These are phyloP conservation scores for Chrysopogon serrulatus DNA, from an alignment of 176 grass and related monocot genomes.

Conservation along the genomic window DNA sequence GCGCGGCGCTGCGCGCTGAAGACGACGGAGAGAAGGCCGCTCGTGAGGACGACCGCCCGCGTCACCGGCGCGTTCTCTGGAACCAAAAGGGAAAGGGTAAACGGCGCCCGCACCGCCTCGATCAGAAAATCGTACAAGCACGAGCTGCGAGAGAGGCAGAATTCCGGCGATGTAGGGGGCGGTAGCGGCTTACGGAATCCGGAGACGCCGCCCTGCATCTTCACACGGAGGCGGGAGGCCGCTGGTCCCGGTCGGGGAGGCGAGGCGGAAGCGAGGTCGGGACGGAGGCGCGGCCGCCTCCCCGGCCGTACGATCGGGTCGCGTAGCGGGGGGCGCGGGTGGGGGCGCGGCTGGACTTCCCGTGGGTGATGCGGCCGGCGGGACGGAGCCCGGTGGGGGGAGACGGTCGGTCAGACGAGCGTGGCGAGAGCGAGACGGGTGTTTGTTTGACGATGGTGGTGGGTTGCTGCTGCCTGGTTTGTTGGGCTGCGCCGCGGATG, in stretches of 20 bases:
- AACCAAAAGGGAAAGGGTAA: not conserved
- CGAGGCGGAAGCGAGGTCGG: not conserved
- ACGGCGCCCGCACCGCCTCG: not conserved
- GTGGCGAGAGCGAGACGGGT: not conserved
- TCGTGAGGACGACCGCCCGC: slow-evolving; percentile 46
- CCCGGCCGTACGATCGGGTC: not conserved
- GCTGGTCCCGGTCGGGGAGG: not conserved
- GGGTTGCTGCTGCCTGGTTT: not conserved
- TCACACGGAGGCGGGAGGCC: not conserved
- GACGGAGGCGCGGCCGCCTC: not conserved
- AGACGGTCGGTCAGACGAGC: not conserved
- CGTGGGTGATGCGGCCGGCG: not conserved
- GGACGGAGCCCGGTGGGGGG: not conserved
- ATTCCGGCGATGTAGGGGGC: not conserved
- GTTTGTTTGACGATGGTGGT: not conserved
- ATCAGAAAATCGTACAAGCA: slow-evolving; percentile 11
- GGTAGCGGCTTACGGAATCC: slow-evolving; percentile 66
- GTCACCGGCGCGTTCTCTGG: slow-evolving; percentile 79
- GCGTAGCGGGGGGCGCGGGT: not conserved
- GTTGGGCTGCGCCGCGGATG: slow-evolving; percentile 6
- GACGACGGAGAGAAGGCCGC: slow-evolving; percentile 54
- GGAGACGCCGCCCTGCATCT: slow-evolving; percentile 66
- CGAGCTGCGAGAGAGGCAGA: not conserved
- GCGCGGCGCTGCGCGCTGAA: slow-evolving; percentile 43
- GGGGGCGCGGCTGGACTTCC: not conserved